phyloP scores from a whole-genome alignment of 1,284 basidiomycete genomes.

The Ustilago nuda region DNA sequence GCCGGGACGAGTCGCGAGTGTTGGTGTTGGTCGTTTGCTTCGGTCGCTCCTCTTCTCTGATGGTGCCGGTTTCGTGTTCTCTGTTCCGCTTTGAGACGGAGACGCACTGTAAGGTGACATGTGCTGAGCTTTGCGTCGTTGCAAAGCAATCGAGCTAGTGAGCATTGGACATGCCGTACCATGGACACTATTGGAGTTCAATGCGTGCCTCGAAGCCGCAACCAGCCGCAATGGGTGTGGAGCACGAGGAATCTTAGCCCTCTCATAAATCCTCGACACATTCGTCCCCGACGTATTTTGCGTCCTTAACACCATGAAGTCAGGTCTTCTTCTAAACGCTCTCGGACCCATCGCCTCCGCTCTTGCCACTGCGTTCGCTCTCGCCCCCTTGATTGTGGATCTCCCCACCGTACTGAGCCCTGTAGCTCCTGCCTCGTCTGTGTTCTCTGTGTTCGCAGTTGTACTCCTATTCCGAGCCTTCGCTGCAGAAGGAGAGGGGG shows the following conservation, averaged over 20 bases:
- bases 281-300: constrained; percentile 23
- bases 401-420: constrained; percentile 24
- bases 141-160: constrained; percentile 23
- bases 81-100: neutral
- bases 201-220: neutral
- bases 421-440: constrained; percentile 3
- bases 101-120: neutral
- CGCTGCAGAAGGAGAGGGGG: constrained; percentile 1
- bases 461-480: neutral
- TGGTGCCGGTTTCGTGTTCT: neutral
- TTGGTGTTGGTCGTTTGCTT: constrained; percentile 8
- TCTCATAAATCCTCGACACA: constrained; percentile 28
- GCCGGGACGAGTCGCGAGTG: constrained; percentile 50
- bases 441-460: neutral
- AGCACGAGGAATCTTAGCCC: constrained; percentile 29
- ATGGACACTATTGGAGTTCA: neutral
- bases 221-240: constrained; percentile 35
- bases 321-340: constrained; percentile 12
- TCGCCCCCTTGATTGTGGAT: constrained; percentile 29
- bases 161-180: constrained; percentile 24
- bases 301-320: constrained; percentile 33
- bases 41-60: neutral
- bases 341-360: constrained; percentile 15
- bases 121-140: constrained; percentile 13
- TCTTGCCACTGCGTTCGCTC: constrained; percentile 15